Base-by-base conservation (phyloP, 768 basidiomycete genomes). In the Cantharellus anzutake region DNA sequence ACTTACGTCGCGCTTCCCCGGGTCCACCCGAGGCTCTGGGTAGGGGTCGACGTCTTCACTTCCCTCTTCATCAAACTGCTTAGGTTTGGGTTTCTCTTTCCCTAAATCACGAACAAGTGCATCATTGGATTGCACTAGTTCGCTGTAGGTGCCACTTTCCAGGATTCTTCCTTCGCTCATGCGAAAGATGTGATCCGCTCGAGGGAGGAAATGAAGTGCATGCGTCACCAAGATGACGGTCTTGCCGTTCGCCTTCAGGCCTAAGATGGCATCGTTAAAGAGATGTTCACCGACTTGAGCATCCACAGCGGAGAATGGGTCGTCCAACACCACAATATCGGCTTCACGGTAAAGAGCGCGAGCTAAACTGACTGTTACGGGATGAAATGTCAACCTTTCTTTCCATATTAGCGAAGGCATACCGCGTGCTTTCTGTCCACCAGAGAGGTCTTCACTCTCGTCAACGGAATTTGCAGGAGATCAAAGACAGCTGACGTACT, bases 341-440 rank as follows among this genome's bases (percentile, higher is more conserved):
- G 81, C 79, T 60, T 80, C 70, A 64, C 72, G 78, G 67, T 87
- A 87, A 2, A 86, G 68, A 0, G 83, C 81, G 51, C 84, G 69
- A 11, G 83, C 83, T 42, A 86, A 82, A 65, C 83, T 84, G 50
- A 86, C 75, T 71, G 81, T 63, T 44, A 29, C 20, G 20, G 1
- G 20, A 29, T 29, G 20, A 66, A 52, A 34, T 3, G 7, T n/a
- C 41, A 34, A 42, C 41, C 38, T 39, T 37, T 7, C 11, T 37
- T 7, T 7, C 38, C 11, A 55, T 7, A 11, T 37, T 55, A 14
- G 11, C 11, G 35, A 7, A 7, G 5, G 37, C 14, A 37, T 14
- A 77, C 78, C 16, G 14, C 80, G 71, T 61, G 80, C 80, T 62
- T 78, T 81, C 68, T 84, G 80, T 38, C 84, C 83, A 29, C 84